Percentiles rank a stretch among this genome's conserved stretches.
phyloP scores from a whole-genome alignment of 1,139 yeast species.

The Debaryomyces robertsiae region DNA sequence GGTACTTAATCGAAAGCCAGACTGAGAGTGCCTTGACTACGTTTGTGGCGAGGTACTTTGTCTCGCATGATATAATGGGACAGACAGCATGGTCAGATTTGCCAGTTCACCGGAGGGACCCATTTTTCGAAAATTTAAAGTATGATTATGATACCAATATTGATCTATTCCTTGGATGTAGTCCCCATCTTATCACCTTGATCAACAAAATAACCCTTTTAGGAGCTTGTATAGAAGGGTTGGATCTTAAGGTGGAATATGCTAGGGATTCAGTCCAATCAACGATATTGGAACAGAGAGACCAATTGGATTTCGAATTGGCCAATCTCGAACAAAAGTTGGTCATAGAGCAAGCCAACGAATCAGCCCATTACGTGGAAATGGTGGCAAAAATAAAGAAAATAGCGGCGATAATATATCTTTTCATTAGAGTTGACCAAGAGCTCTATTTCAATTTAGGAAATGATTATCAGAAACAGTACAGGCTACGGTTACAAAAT shows the following conservation, averaged over 20 bases:
- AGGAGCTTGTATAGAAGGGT: constrained; percentile 35
- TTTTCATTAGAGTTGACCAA: constrained; percentile 34
- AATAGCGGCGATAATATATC: constrained; percentile 32
- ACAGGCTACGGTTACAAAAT: no score
- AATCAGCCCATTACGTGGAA: no score
- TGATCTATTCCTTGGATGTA: constrained; percentile 40
- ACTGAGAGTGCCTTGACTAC: no score
- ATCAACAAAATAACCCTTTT: constrained; percentile 35
- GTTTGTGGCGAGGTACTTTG: no score
- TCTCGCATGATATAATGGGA: no score
- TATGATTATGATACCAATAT: no score
- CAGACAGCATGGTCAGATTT: no score
- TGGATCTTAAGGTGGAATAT: constrained; percentile 18
- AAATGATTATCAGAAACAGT: constrained; percentile 10
- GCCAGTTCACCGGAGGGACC: no score
- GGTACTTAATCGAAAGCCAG: no score
- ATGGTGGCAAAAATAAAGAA: constrained; percentile 42
- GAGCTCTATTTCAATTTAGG: constrained; percentile 18
- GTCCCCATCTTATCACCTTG: constrained; percentile 35
- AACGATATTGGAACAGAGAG: constrained; percentile 18
- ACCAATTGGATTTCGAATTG: constrained; percentile 21
- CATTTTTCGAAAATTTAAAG: no score
- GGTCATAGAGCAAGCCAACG: no score
- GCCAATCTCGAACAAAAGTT: no score
- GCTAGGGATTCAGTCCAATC: constrained; percentile 7